These are phyloP conservation scores for Syzygium aromaticum DNA, from an alignment of 345 rosid species.

Conservation along the genomic window DNA sequence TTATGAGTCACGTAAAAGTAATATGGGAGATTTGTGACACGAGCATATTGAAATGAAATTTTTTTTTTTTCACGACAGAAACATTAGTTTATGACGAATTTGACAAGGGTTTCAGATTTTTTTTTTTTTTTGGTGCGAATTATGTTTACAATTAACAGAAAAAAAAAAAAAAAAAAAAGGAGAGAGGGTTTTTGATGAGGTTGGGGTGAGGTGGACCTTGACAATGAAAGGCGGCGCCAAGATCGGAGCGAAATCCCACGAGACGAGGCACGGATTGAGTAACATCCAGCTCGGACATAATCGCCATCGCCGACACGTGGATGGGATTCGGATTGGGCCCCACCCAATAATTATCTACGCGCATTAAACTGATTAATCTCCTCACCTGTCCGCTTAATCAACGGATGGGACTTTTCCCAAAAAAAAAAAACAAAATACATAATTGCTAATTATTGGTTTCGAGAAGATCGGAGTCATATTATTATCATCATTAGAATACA, in stretches of 20 bases:
- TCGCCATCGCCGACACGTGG: conserved; percentile 19
- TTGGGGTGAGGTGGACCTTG: not conserved
- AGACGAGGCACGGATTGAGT: conserved; percentile 1
- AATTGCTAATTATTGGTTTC: not conserved
- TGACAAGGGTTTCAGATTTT: no score
- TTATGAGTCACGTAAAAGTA: no score
- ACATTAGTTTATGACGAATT: no score
- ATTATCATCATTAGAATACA: not conserved
- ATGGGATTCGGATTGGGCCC: conserved; percentile 12
- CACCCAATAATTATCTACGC: not conserved
- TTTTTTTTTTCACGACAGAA: not conserved
- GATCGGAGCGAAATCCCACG: not conserved
- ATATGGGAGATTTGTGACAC: not conserved
- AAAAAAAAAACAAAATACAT: not conserved
- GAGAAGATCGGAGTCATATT: not conserved
- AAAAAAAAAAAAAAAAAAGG: not conserved
- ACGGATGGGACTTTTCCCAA: not conserved
- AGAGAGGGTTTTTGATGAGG: not conserved
- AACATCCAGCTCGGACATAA: conserved; percentile 8
- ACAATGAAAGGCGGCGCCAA: no score
- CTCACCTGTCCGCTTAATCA: not conserved
- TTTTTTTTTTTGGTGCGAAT: no score
- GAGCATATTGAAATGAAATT: not conserved
- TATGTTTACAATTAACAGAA: no score
- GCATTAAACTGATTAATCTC: not conserved